Percentiles rank a stretch among this genome's conserved stretches.
These are phyloP conservation scores for Citrus inodora DNA, from an alignment of 345 rosid species.

Conservation along the genomic window DNA sequence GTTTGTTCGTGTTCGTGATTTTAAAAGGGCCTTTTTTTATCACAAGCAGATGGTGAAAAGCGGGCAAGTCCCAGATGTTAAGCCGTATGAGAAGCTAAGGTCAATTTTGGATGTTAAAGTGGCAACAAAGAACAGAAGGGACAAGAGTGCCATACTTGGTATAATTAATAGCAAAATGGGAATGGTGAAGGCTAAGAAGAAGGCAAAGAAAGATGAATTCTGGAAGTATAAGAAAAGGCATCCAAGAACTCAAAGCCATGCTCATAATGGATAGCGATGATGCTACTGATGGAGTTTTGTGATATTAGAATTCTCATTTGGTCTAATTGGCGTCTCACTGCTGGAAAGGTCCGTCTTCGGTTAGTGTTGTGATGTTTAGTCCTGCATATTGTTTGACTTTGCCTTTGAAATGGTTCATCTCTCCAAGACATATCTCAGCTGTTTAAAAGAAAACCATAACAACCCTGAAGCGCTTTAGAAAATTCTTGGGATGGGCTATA, in stretches of 20 bases:
- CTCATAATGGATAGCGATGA: neutral
- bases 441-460: neutral
- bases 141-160: constrained; percentile 77
- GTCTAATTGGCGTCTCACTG: neutral
- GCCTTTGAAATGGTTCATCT: neutral
- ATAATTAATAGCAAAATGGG: constrained; percentile 75
- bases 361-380: neutral
- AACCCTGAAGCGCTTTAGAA: neutral
- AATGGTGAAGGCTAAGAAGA: constrained; percentile 48
- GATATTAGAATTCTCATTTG: neutral
- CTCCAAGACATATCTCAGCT: neutral
- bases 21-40: constrained; percentile 82
- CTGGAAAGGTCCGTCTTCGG: neutral
- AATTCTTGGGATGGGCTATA: neutral
- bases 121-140: constrained; percentile 58
- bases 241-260: constrained; percentile 19
- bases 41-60: constrained; percentile 88
- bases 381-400: neutral
- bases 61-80: constrained; percentile 69
- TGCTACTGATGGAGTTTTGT: neutral
- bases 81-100: constrained; percentile 77
- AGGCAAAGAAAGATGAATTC: constrained; percentile 83
- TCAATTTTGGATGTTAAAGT: constrained; percentile 73
- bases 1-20: constrained; percentile 78
- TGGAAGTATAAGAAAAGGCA: constrained; percentile 70